Base-by-base conservation (phyloP, 768 basidiomycete genomes). In the Termitomyces sp. region DNA sequence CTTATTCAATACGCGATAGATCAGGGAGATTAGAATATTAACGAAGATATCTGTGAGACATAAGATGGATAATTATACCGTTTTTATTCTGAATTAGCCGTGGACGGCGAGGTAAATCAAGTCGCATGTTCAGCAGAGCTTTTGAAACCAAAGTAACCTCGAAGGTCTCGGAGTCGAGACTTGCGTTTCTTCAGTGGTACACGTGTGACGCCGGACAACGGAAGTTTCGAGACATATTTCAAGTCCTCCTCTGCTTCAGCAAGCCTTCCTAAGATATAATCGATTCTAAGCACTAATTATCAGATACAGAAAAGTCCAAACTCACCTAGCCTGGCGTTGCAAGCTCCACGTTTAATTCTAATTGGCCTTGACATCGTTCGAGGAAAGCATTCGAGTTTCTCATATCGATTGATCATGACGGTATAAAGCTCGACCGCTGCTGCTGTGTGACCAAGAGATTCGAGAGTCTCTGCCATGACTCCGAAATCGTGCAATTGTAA, bases 201-300 rank as follows among this genome's bases (percentile, higher is more conserved):
- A 4, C 12, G 43, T 38, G 51, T 43, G 37, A 37, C 37, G 38
- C 37, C 40, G 11, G 40, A 47, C 50, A 36, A 5, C 5, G 54
- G 53, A 56, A 56, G n/a, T 4, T 53, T 53, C 17, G 59, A 47
- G n/a, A 43, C 47, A 46, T 54, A 50, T 6, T 38, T 14, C 47
- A 60, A 34, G 20, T 61, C 60, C 36, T 60, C n/a, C n/a, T 56
- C n/a, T 1, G 48, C 48, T 51, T 61, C 55, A 43, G 31, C n/a
- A 38, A 61, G 49, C 17, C 34, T 42, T 15, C 40, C 55, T 61
- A 10, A n/a, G 11, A 2, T 25, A 25, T 3, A 10, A 0, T 50
- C n/a, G 32, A 4, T 36, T n/a, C 12, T 36, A 36, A 32, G 10
- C 3, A 10, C 17, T 1, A 3, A 20, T 46, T 34, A 20, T 20